Conservation (phyloP, 331 rosid species). For the Malus hybrid region DNA sequence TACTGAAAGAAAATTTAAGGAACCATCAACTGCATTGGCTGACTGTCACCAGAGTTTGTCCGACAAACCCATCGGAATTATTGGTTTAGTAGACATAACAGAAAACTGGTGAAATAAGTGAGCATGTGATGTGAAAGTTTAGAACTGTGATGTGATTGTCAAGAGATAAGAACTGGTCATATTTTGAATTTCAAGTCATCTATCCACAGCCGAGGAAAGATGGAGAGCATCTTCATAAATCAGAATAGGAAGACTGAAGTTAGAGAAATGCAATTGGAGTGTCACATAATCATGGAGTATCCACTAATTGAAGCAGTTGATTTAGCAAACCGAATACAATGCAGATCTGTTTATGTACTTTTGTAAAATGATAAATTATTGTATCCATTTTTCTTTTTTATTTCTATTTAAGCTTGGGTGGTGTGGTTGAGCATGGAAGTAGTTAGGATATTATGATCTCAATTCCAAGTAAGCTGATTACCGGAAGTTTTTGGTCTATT, state of each 20-base stretch:
- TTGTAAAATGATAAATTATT: slow-evolving; percentile 1
- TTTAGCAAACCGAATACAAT: not conserved
- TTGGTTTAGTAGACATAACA: not conserved
- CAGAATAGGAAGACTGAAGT: not conserved
- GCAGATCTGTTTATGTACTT: not conserved
- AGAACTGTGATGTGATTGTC: not conserved
- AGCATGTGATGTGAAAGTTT: not conserved
- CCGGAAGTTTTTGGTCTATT: slow-evolving; percentile 79
- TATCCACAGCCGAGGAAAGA: not conserved
- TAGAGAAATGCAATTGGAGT: not conserved
- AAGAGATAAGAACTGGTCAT: not conserved
- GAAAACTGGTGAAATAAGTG: not conserved
- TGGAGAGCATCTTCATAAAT: not conserved
- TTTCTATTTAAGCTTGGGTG: not conserved
- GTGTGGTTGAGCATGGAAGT: not conserved
- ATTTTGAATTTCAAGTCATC: not conserved
- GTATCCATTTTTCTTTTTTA: not conserved
- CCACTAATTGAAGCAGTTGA: not conserved
- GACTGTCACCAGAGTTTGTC: not conserved
- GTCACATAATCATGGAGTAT: not conserved
- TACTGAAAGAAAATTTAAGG: not conserved
- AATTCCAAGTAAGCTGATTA: slow-evolving; percentile 30
- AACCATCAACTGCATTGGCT: not conserved
- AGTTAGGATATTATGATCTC: not conserved
- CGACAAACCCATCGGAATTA: not conserved